A percentile compares a stretch with the other conserved stretches of the same genome.
Conservation (phyloP, 1,139 yeast species). For the Saccharomyces pastorianus region DNA sequence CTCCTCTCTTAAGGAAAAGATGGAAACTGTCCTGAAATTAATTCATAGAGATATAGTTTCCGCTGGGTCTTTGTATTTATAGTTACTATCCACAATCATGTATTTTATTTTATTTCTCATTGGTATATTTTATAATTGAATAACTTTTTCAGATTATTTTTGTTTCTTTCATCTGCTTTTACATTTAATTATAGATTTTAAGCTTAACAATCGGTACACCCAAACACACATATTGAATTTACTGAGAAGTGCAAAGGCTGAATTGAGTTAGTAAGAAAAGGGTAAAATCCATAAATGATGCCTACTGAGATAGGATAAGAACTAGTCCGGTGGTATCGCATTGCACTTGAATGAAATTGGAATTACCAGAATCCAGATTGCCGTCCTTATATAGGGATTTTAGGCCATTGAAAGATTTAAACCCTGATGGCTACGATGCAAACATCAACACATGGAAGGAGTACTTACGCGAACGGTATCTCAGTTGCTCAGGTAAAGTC, state of each 20-base stretch:
- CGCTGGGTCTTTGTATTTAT: conserved; percentile 73
- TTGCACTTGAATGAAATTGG: background rate
- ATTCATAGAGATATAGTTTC: conserved; percentile 95
- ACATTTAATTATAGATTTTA: no score
- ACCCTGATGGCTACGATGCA: conserved; percentile 65
- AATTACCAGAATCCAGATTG: conserved; percentile 39
- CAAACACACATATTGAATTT: background rate
- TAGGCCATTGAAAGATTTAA: conserved; percentile 40
- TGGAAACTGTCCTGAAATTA: conserved; percentile 76
- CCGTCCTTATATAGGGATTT: conserved; percentile 59
- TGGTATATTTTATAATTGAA: background rate
- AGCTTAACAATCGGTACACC: background rate
- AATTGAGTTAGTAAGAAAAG: background rate
- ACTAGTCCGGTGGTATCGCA: background rate
- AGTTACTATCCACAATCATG: conserved; percentile 2
- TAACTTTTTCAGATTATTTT: no score
- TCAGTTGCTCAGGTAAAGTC: conserved; percentile 20
- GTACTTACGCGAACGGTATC: conserved; percentile 19
- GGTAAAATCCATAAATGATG: background rate
- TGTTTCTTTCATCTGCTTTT: no score
- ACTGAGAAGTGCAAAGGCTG: no score
- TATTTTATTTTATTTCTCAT: background rate
- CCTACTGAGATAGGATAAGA: background rate
- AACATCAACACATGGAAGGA: conserved; percentile 53
- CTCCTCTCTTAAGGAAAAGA: conserved; percentile 72